Conservation (phyloP, 2,329 filamentous ascomycete species). For the Colletotrichum orchidophilum region DNA sequence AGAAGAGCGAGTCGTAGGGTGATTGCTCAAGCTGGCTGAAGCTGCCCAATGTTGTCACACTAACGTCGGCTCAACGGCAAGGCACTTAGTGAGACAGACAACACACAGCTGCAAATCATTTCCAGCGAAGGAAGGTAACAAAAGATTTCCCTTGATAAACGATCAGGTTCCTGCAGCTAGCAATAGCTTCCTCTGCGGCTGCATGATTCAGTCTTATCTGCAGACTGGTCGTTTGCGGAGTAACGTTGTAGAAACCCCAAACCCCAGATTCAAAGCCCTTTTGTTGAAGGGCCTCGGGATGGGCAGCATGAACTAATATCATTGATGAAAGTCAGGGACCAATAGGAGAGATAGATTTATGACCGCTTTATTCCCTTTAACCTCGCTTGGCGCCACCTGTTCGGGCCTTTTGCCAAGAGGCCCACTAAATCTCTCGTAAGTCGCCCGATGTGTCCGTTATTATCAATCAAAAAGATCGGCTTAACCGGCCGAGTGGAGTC, state of each 20-base stretch:
- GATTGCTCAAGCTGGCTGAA: background rate
- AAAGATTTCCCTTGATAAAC: background rate
- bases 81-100: background rate
- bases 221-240: background rate
- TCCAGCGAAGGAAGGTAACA: conserved; percentile 6
- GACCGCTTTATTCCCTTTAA: conserved; percentile 28
- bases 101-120: background rate
- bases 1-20: background rate
- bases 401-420: conserved; percentile 31
- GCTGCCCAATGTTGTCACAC: no score
- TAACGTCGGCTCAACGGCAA: background rate
- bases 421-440: conserved; percentile 9
- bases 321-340: background rate
- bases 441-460: conserved; percentile 20
- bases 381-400: conserved; percentile 30
- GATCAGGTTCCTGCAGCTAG: background rate
- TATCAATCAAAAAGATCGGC: conserved; percentile 13
- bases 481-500: conserved; percentile 29
- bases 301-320: conserved; percentile 20
- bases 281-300: conserved; percentile 15
- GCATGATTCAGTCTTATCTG: background rate
- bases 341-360: background rate
- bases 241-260: background rate
- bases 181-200: background rate
- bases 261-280: conserved; percentile 3